A percentile compares a stretch with the other conserved stretches of the same genome.
Conservation (phyloP, 805 yeast species). For the Pichia insulana region DNA sequence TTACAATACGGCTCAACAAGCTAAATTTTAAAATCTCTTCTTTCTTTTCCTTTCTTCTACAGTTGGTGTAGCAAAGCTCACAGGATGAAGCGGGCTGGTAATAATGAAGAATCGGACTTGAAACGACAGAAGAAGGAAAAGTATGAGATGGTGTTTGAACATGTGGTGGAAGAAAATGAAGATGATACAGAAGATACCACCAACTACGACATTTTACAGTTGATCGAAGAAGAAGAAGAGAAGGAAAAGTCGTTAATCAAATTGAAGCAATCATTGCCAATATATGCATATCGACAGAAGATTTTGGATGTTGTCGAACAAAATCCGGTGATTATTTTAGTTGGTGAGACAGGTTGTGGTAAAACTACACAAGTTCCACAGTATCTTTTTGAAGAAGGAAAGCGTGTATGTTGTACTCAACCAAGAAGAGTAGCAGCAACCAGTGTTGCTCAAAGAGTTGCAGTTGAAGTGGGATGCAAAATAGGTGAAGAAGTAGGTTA, state of each 20-base stretch:
- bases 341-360: constrained; percentile 91
- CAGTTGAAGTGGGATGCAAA: constrained; percentile 75
- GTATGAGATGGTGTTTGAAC: constrained; percentile 73
- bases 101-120: constrained; percentile 3
- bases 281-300: constrained; percentile 51
- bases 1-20: no score
- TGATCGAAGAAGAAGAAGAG: constrained; percentile 28
- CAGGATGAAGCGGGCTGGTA: no score
- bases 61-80: no score
- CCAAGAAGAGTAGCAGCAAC: constrained; percentile 95
- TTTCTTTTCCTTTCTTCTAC: no score
- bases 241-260: constrained; percentile 34
- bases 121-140: constrained; percentile 29
- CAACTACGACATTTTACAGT: constrained; percentile 24
- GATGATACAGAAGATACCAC: constrained; percentile 20
- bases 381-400: neutral
- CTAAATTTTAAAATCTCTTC: no score
- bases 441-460: constrained; percentile 83
- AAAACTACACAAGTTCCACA: constrained; percentile 16
- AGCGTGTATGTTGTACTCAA: constrained; percentile 70
- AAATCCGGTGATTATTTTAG: constrained; percentile 70
- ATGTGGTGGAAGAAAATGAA: constrained; percentile 35
- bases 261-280: constrained; percentile 65
- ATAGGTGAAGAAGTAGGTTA: constrained; percentile 90
- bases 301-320: constrained; percentile 50